phyloP scores from a whole-genome alignment of 2,329 filamentous ascomycete genomes.

The Penicillium paneum region DNA sequence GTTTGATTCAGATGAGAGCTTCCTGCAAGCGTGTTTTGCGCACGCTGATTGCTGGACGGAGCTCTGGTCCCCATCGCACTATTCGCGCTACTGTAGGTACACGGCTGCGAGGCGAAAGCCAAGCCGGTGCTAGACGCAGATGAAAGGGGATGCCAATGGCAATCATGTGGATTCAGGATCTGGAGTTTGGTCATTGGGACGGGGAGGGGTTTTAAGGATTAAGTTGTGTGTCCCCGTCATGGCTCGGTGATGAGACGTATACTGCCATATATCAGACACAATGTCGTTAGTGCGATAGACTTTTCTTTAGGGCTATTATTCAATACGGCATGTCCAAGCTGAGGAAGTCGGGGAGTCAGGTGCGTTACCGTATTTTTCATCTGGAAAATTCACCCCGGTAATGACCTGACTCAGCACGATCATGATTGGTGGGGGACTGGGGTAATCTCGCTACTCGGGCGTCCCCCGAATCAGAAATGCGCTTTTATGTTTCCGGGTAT shows the following conservation, averaged over 20 bases:
- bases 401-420: slow-evolving; percentile 13
- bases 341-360: too few relatives aligned
- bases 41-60: slow-evolving; percentile 22
- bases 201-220: neutral
- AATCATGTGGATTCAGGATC: slow-evolving; percentile 2
- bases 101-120: slow-evolving; percentile 22
- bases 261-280: too few relatives aligned
- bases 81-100: slow-evolving; percentile 36
- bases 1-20: slow-evolving; percentile 21
- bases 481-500: slow-evolving; percentile 7
- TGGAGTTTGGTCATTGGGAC: neutral
- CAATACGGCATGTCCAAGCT: slow-evolving; percentile 7
- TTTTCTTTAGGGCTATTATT: neutral
- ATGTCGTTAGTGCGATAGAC: too few relatives aligned
- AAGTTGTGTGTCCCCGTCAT: neutral
- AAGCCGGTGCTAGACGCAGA: slow-evolving; percentile 10
- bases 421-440: slow-evolving; percentile 14
- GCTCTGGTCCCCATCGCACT: slow-evolving; percentile 6
- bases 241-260: too few relatives aligned
- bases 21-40: slow-evolving; percentile 12
- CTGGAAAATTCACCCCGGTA: neutral
- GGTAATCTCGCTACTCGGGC: neutral
- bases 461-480: slow-evolving; percentile 19
- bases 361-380: neutral
- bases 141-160: slow-evolving; percentile 4